Evolutionary conservation across 495 filamentous ascomycete species (phyloP), one percentile per base, ranked within the genome.

Genomic region (Aspergillus saccharolyticus): DNA sequence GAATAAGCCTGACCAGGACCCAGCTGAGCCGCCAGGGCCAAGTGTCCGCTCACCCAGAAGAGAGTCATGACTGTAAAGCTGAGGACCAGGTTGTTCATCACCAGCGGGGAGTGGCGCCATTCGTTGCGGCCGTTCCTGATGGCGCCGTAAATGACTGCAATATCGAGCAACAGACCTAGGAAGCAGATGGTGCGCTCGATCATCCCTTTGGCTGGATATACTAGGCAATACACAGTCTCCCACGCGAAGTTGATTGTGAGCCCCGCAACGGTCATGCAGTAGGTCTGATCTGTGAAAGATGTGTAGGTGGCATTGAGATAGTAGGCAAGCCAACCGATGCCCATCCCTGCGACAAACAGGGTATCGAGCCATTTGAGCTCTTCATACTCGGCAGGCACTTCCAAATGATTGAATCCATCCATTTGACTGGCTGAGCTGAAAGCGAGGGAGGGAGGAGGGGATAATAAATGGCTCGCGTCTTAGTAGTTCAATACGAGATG

Each of bases 191-290:
- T 9, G 14, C 30, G 54, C 6, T 54, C 54, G 12, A 52, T n/a
- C 9, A 39, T 4, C 17, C 43, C 56, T 8, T 28, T 43, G 12
- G 54, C 57, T 0, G 61, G 61, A 18, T 64, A 62, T 0, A 67
- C 54, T 7, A 64, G 20, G 24, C 44, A 51, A 44, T 64, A 67
- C 1, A 62, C 53, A 7, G 64, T n/a, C 17, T 67, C 64, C 62
- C 64, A 66, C 19, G 60, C 58, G 42, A 64, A 54, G 33, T 66
- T 64, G 44, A 49, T 58, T 46, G 58, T 64, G 9, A 64, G 52
- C 1, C 62, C 62, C 16, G 64, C 46, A 7, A 66, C 53, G 18
- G 62, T 39, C 58, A 64, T 66, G 48, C 53, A 24, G 47, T 65
- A 65, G 15, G 63, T 65, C 20, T 57, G 7, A n/a, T 53, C 51